Conservation (phyloP, 495 filamentous ascomycete genomes). For the Neurospora sp. region DNA sequence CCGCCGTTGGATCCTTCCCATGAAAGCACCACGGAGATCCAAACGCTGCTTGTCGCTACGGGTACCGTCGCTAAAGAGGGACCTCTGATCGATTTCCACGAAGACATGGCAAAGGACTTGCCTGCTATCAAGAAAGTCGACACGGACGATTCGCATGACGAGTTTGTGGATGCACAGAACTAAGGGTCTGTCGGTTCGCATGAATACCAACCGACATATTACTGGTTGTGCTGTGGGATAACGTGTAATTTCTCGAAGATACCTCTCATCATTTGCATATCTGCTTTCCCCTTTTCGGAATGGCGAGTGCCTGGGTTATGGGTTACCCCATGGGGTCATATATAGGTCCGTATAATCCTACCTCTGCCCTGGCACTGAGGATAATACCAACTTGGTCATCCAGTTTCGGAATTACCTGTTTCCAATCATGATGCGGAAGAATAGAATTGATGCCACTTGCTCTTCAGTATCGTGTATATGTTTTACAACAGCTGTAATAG, state of each 20-base stretch:
- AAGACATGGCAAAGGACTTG: constrained; percentile 36
- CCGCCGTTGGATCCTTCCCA: constrained; percentile 15
- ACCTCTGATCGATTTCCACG: constrained; percentile 41
- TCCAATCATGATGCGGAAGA: neutral
- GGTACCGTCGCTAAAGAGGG: constrained; percentile 22
- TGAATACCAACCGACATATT: neutral
- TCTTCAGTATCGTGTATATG: neutral
- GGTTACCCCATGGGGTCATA: neutral
- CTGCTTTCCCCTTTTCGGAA: neutral
- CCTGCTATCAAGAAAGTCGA: constrained; percentile 20
- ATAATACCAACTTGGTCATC: neutral
- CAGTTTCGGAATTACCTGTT: neutral
- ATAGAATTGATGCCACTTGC: neutral
- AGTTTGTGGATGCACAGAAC: constrained; percentile 24
- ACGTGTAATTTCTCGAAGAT: neutral
- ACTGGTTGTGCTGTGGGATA: neutral
- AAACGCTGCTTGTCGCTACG: constrained; percentile 30
- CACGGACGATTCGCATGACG: constrained; percentile 21
- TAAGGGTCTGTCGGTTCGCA: neutral
- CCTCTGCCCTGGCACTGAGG: neutral
- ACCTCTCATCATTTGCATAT: neutral
- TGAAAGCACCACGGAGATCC: constrained; percentile 28
- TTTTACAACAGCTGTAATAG: neutral
- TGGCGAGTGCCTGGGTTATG: neutral
- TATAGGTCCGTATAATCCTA: neutral